Percentiles rank a stretch among this genome's conserved stretches.
phyloP scores from a whole-genome alignment of 2,329 filamentous ascomycete species.

The Stagonosporopsis tanaceti region DNA sequence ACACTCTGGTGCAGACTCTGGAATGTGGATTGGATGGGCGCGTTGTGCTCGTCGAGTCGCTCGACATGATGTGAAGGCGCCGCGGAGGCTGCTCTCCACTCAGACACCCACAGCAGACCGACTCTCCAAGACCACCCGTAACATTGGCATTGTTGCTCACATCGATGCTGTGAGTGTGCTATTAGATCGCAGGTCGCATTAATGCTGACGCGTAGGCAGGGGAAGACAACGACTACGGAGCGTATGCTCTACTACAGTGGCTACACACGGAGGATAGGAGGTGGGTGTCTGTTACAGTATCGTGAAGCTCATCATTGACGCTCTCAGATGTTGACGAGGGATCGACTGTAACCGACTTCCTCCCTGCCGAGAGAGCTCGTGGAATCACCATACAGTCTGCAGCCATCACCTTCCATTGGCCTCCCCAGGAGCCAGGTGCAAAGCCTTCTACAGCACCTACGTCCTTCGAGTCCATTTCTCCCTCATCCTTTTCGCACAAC shows the following conservation, averaged over 20 bases:
- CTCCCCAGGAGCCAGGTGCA: constrained; percentile 61
- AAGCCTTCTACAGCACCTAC: constrained; percentile 37
- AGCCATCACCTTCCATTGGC: constrained; percentile 95
- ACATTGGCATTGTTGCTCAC: constrained; percentile 98
- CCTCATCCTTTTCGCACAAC: constrained; percentile 64
- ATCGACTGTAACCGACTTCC: constrained; percentile 95
- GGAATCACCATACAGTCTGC: constrained; percentile 98
- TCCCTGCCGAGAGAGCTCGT: constrained; percentile 87
- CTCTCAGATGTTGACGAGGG: constrained; percentile 84
- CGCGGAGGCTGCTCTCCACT: constrained; percentile 42
- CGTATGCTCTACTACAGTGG: constrained; percentile 98
- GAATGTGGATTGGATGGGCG: constrained; percentile 47
- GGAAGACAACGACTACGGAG: constrained; percentile 98
- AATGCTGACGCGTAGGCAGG: constrained; percentile 53
- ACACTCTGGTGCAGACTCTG: constrained; percentile 29
- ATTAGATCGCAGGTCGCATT: not conserved
- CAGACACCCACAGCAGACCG: constrained; percentile 28
- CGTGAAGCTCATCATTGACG: not conserved
- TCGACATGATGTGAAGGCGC: constrained; percentile 41
- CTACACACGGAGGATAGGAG: constrained; percentile 83
- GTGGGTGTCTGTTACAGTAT: constrained; percentile 46
- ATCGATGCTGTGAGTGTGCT: constrained; percentile 77
- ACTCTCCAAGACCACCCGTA: constrained; percentile 78
- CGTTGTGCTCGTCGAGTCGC: constrained; percentile 45
- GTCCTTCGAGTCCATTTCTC: constrained; percentile 47